Base-by-base conservation (phyloP, 495 filamentous ascomycete species). In the Gamarada debralockiae region DNA sequence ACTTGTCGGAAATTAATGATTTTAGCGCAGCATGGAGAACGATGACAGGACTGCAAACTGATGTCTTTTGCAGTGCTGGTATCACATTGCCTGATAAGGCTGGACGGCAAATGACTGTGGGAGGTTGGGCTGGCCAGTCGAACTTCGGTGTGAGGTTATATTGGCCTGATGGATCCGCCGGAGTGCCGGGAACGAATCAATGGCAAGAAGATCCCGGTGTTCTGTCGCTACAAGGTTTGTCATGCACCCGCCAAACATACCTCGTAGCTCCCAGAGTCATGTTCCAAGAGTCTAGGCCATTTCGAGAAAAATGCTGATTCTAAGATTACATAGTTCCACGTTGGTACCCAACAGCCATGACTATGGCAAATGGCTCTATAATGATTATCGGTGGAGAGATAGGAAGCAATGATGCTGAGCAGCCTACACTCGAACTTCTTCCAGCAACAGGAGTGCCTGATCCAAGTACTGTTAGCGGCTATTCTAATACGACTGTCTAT, bases 321-420 rank as follows among this genome's bases (percentile, higher is more conserved):
- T 21, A 9, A 23, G 9, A 15, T 18, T 22, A 21, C 20, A 15
- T 22, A 43, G 15, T 43, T 6, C 80, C 81, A 14, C 76, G 82
- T 31, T 85, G 82, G 82, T 85, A 85, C 52, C 82, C 82, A 2
- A 74, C 65, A 38, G 75, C 74, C 40, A 80, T 84, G 79, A 65
- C 79, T 50, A 78, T 84, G 80, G 61, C 81, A 40, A 85, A 84
- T 57, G 82, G 81, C 27, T 81, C 81, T 6, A 72, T 85, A 56
- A 65, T 43, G 18, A 23, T 22, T 20, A 17, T 85, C 18, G 82
- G 82, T 41, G 83, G 83, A 41, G 78, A 84, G 60, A 70, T 68
- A 20, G 81, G 81, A 4, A 78, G 80, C 22, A 85, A 85, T 59
- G 80, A 73, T 38, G 72, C 70, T 18, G 74, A 80, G 7, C 70